Base-by-base conservation (phyloP, 2,329 filamentous ascomycete genomes). In the Sporothrix schenckii region DNA sequence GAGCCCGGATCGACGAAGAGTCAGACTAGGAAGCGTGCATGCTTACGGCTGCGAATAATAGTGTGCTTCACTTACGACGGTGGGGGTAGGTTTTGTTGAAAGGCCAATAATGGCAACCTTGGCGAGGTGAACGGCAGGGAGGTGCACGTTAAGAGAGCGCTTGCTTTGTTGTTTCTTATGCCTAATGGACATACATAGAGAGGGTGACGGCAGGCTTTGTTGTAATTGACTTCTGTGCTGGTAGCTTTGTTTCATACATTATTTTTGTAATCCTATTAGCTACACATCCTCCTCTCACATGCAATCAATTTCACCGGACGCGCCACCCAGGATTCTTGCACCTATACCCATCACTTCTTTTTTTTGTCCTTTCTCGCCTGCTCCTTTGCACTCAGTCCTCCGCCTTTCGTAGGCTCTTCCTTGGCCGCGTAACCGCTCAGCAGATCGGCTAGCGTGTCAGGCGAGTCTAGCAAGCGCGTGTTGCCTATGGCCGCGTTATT, bases 1-100 rank as follows among this genome's bases (percentile, higher is more conserved):
- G 86, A 73, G 87, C 86, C 67, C 84, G 82, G 63, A 87, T 88
- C 75, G 82, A 88, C 74, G 85, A 87, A 69, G 87, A 89, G 76
- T 88, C 87, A 70, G 85, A 88, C 74, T 88, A 84, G 80, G 19
- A 21, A n/a, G 1, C 7, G 14, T 14, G 6, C 39, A 11, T 14
- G 24, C 3, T 21, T 4, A 4, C 44, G 27, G 24, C 5, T 49
- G n/a, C 14, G 4, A 49, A 34, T 21, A n/a, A 52, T 6, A 9
- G 14, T 27, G 21, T 9, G 19, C 11, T 9, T 16, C n/a, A 16
- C 30, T 58, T 21, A 3, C 54, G 30, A 56, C 6, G 24, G 14
- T 19, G 53, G 53, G 16, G 27, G 53, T 7, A n/a, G 53, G 27
- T 34, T 16, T 30, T 34, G 14, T 6, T 34, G 3, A 27, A n/a